Base-by-base conservation (phyloP, 306 rosid species). In the Sindora glabra region DNA sequence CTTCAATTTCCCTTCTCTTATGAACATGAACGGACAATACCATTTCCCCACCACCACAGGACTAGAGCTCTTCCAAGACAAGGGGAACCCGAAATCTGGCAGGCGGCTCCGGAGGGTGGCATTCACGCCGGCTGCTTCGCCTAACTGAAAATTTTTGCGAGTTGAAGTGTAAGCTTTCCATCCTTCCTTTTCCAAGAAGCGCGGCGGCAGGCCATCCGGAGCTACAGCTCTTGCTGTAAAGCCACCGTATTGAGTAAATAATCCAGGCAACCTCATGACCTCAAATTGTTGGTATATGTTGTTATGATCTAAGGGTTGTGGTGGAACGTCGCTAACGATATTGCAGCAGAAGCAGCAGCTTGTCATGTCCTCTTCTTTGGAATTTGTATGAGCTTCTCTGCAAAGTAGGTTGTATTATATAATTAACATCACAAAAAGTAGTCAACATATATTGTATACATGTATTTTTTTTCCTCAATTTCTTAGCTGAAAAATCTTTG, bases 1-100 rank as follows among this genome's bases (percentile, higher is more conserved):
- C 41, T 67, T 61, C 21, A 62, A 6, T n/a, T 41, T 67, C 9
- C 69, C 76, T 46, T 73, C 80, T 42, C 45, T 62, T 8, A 80
- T 16, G 18, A 73, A 76, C 62, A 73, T 19, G 44, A 76, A 73
- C 39, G 82, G 86, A 29, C 68, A 50, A 8, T 76, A 66, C 82
- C 82, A 80, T 34, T 66, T 76, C 6, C 82, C 86, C 14, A 80
- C 72, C 15, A 14, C 34, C 25, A 76, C 40, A 6, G 67, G 10
- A 4, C 47, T 32, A 2, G 64, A 71, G 33, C 52, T 41, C 3
- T 25, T 15, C 11, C 19, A 1, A 1, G 49, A 30, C 5, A 48
- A 2, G 11, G 71, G 29, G 10, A 42, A 73, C 36, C 32, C 6
- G 14, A 80, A 63, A 2, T 24, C 18, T 0, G 81, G 83, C 13